Conservation (phyloP, 139 green algal genomes). For the Chlorella vulgaris region DNA sequence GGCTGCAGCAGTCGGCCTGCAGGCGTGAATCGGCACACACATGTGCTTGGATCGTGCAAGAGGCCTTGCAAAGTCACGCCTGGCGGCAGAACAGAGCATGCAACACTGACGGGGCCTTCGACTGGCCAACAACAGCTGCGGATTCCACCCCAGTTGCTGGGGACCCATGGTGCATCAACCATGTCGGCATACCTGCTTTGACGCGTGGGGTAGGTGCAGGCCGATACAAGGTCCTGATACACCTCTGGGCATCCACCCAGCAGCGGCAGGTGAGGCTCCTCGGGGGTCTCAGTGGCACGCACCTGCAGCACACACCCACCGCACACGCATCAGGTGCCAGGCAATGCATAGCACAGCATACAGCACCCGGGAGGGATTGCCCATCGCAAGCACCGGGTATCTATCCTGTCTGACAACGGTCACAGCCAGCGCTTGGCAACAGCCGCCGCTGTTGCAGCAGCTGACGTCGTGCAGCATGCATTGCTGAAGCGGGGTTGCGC, state of each 20-base stretch:
- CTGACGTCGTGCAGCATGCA: background rate
- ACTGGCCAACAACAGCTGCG: too few relatives aligned
- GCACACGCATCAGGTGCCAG: background rate
- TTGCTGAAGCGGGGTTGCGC: background rate
- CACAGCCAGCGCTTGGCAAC: too few relatives aligned
- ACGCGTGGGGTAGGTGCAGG: slow-evolving; percentile 5
- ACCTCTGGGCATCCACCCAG: background rate
- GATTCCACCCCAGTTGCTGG: too few relatives aligned
- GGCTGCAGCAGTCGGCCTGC: background rate
- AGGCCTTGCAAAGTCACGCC: too few relatives aligned
- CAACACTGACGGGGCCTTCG: too few relatives aligned
- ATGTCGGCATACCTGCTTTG: background rate
- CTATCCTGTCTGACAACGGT: too few relatives aligned
- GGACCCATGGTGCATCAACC: too few relatives aligned
- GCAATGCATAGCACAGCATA: background rate
- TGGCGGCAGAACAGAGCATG: too few relatives aligned
- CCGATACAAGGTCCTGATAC: background rate
- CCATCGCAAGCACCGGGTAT: too few relatives aligned
- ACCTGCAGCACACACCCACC: background rate
- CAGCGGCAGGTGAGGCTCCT: background rate
- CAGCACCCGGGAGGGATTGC: too few relatives aligned
- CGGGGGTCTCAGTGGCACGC: background rate
- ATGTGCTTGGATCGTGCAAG: too few relatives aligned
- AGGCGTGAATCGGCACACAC: background rate
- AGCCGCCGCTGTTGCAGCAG: background rate